Evolutionary conservation across 2,329 filamentous ascomycete genomes (phyloP).

Genomic region (Penicillium sp.): DNA sequence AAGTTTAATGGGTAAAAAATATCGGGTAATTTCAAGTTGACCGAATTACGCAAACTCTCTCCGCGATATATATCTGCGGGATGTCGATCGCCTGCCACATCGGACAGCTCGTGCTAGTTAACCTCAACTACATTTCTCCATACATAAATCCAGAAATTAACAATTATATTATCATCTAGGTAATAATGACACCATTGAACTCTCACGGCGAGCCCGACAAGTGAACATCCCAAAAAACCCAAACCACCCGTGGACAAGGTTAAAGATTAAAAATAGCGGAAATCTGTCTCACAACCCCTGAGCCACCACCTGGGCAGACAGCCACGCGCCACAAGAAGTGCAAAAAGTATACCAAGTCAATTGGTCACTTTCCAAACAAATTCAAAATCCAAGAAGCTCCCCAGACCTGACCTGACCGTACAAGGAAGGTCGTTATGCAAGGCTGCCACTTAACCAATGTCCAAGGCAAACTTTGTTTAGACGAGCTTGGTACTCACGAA

Average conservation of each 20-base stretch:
- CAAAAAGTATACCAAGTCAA: not conserved
- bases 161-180: not conserved
- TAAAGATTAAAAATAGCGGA: not conserved
- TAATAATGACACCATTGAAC: not conserved
- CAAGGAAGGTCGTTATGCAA: slow-evolving; percentile 13
- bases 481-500: slow-evolving; percentile 4
- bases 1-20: not conserved
- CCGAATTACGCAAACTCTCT: not conserved
- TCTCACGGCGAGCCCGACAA: too few relatives aligned
- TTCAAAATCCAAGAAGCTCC: not conserved
- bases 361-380: not conserved
- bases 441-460: not conserved
- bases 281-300: slow-evolving; percentile 20
- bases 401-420: not conserved
- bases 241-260: not conserved
- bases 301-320: not conserved
- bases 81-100: not conserved
- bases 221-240: too few relatives aligned
- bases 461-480: not conserved
- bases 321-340: not conserved
- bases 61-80: slow-evolving; percentile 4
- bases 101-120: not conserved
- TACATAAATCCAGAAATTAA: not conserved
- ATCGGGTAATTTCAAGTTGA: not conserved
- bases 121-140: not conserved